These are phyloP conservation scores for Prunus armeniaca DNA, from an alignment of 306 rosid genomes.

Conservation along the genomic window DNA sequence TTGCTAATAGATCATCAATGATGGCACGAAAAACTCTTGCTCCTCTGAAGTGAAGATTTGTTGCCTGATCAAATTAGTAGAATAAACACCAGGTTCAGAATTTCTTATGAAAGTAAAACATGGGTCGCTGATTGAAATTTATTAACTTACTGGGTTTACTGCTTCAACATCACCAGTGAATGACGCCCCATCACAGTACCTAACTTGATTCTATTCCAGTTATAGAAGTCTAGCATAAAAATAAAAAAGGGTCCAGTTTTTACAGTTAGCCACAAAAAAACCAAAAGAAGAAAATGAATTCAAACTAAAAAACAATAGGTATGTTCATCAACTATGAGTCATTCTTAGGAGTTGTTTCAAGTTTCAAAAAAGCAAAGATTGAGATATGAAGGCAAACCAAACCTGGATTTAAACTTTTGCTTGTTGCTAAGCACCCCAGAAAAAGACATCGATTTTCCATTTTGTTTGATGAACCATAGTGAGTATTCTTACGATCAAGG, in stretches of 20 bases:
- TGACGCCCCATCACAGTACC: conserved; percentile 93
- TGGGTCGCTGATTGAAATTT: background rate
- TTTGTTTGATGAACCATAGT: conserved; percentile 72
- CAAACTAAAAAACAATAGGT: background rate
- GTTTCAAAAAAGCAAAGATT: background rate
- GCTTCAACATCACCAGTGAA: conserved; percentile 89
- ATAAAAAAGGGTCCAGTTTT: background rate
- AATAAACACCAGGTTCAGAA: background rate
- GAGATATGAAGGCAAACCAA: conserved; percentile 4
- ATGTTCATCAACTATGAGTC: background rate
- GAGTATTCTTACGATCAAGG: conserved; percentile 65
- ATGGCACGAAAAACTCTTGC: conserved; percentile 71
- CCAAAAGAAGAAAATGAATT: background rate
- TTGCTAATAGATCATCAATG: conserved; percentile 67
- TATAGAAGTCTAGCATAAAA: conserved; percentile 62
- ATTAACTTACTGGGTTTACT: conserved; percentile 66
- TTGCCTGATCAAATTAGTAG: conserved; percentile 45
- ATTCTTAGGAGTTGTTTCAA: no score
- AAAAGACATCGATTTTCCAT: conserved; percentile 61
- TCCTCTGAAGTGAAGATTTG: conserved; percentile 84
- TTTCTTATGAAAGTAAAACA: background rate
- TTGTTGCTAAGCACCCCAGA: conserved; percentile 66
- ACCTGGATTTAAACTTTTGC: conserved; percentile 76
- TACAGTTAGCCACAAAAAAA: background rate
- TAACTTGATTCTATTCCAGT: conserved; percentile 87